Conservation (phyloP, 2,329 filamentous ascomycete genomes). For the Ophiognomonia clavigignenti-juglandacearum region DNA sequence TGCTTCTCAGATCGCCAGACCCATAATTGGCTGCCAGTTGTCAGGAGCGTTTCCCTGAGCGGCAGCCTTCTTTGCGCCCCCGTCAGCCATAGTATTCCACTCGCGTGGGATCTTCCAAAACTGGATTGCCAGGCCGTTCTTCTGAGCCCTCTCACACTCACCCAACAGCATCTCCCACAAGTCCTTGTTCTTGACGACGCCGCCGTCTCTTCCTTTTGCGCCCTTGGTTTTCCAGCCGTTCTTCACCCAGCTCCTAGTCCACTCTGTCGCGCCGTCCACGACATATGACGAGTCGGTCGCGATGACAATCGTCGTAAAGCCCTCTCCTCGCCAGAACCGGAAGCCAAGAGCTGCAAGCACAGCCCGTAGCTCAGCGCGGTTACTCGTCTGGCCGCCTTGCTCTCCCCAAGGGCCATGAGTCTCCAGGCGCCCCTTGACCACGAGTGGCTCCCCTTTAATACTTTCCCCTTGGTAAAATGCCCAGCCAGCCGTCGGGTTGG, state of each 20-base stretch:
- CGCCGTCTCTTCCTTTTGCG: too few relatives aligned
- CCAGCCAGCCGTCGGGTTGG: constrained; percentile 35
- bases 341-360: constrained; percentile 44
- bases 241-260: constrained; percentile 36
- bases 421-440: constrained; percentile 34
- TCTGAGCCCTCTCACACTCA: background rate
- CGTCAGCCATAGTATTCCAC: background rate
- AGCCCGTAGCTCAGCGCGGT: constrained; percentile 52
- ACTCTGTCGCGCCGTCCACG: constrained; percentile 38
- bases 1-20: too few relatives aligned
- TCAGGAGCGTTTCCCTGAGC: too few relatives aligned
- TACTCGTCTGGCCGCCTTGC: constrained; percentile 36
- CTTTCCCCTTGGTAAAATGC: constrained; percentile 27
- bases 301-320: constrained; percentile 38
- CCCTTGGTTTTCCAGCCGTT: constrained; percentile 38
- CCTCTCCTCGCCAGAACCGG: constrained; percentile 37
- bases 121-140: background rate
- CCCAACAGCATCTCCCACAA: constrained; percentile 42
- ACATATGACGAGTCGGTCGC: constrained; percentile 52
- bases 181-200: constrained; percentile 43
- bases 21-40: too few relatives aligned
- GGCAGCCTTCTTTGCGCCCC: constrained; percentile 2
- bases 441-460: too few relatives aligned
- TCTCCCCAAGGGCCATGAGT: constrained; percentile 35
- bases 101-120: constrained; percentile 4